Conservation (phyloP, 768 basidiomycete species). For the Clitopilus hobsonii region DNA sequence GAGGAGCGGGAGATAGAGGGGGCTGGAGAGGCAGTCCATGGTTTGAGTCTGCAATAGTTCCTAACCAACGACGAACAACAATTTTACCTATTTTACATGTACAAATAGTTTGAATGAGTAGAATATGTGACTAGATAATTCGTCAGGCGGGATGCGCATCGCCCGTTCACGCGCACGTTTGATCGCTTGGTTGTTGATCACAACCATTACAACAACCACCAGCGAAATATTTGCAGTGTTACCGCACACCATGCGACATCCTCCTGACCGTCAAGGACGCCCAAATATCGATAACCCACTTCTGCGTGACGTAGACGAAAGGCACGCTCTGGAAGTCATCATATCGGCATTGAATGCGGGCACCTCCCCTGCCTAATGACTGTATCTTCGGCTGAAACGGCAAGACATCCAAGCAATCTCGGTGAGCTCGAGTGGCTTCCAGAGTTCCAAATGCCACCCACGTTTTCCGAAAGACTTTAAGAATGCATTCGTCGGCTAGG, state of each 20-base stretch:
- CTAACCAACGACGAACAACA: not conserved
- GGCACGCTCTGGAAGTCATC: not conserved
- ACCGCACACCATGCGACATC: no score
- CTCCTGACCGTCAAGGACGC: no score
- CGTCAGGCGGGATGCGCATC: no score
- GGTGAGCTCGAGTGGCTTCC: not conserved
- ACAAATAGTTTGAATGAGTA: no score
- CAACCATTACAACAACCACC: no score
- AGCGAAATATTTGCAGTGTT: no score
- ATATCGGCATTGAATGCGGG: not conserved
- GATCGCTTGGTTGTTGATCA: no score
- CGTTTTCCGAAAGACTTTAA: not conserved
- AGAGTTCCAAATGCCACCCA: not conserved
- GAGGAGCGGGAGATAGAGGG: conserved; percentile 75
- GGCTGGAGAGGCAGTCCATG: conserved; percentile 72
- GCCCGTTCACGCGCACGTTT: no score
- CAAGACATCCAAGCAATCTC: not conserved
- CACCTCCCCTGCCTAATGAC: not conserved
- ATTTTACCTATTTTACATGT: no score
- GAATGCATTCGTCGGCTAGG: not conserved
- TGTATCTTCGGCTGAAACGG: not conserved
- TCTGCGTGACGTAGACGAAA: not conserved
- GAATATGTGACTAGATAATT: no score
- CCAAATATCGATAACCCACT: not conserved
- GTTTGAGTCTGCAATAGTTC: conserved; percentile 41